Evolutionary conservation across 1,284 basidiomycete species (phyloP), one percentile per base, ranked within the genome.

Genomic region (Kwoniella shivajii): DNA sequence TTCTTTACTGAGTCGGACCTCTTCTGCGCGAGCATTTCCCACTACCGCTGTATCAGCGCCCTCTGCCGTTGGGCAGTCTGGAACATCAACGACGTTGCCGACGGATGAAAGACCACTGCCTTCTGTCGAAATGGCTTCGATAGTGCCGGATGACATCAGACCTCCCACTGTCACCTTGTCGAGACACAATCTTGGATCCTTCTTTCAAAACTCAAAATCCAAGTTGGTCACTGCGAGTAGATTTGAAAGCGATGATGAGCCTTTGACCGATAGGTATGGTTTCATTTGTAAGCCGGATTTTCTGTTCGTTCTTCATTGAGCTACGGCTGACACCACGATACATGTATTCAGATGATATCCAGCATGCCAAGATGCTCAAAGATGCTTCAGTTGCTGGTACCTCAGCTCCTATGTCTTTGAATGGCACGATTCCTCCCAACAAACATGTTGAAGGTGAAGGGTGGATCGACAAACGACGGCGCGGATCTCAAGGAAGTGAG

Each of bases 251-350:
- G 84, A 85, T 38, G 83, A 86, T 43, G 85, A 86, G 1, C 75
- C 76, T 9, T 80, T 96, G 63, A 92, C 93, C 5, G 95, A 97
- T 69, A 86, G 92, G 9, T 98, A 91, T 72, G 95, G 95, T 0
- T 98, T 98, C 79, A 88, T 96, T 70, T 96, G 84, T 92, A 11
- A 85, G 86, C 24, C 2, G 7, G n/a, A n/a, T 10, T 36, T 10
- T 10, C 34, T 36, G n/a, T n/a, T 36, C 11, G 18, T 16, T 24
- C 10, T 6, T 24, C 27, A 7, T 22, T 9, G 20, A 14, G 4
- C 3, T 30, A 9, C n/a, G n/a, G n/a, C n/a, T 20, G 14, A 11
- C 2, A 26, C 2, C 26, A 47, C 53, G 52, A 61, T 51, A 16
- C 29, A 13, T 6, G 54, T 43, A 81, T n/a, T n/a, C 82, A 76